Conservation (phyloP, 148 eudicot genomes). For the Vaccinium vitisidaea region DNA sequence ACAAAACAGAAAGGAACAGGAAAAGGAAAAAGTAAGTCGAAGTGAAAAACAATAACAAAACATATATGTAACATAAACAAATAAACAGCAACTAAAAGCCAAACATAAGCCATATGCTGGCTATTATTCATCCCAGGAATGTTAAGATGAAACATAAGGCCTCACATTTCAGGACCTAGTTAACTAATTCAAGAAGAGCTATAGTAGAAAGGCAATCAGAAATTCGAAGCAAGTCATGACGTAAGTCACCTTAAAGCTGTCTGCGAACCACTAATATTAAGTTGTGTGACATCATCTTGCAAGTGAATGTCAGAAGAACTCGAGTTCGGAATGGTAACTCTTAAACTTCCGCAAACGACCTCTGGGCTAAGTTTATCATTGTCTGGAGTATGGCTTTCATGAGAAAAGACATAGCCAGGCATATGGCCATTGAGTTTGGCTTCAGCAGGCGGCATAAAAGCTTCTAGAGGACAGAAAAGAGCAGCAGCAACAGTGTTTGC, state of each 20-base stretch:
- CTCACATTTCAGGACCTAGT: background rate
- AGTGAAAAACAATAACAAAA: background rate
- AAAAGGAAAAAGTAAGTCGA: background rate
- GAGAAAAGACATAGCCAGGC: constrained; percentile 18
- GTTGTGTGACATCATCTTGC: constrained; percentile 33
- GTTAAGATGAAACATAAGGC: background rate
- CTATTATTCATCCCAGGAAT: background rate
- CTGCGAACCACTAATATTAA: constrained; percentile 34
- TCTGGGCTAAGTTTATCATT: constrained; percentile 31
- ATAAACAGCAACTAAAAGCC: background rate
- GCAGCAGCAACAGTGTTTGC: constrained; percentile 85
- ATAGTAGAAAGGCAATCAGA: background rate
- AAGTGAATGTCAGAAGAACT: constrained; percentile 24
- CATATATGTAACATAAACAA: background rate
- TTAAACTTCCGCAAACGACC: constrained; percentile 30
- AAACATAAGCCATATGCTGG: background rate
- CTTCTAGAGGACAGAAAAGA: constrained; percentile 61
- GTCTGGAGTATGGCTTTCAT: constrained; percentile 29
- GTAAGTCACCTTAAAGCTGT: constrained; percentile 53
- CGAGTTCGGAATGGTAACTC: constrained; percentile 29
- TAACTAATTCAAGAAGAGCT: background rate
- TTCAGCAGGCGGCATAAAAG: constrained; percentile 43
- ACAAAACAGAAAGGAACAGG: background rate
- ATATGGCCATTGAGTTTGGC: constrained; percentile 53
- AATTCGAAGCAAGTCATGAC: constrained; percentile 1